Evolutionary conservation across 2,329 filamentous ascomycete species (phyloP).

Genomic region (Apiospora saccharicola): DNA sequence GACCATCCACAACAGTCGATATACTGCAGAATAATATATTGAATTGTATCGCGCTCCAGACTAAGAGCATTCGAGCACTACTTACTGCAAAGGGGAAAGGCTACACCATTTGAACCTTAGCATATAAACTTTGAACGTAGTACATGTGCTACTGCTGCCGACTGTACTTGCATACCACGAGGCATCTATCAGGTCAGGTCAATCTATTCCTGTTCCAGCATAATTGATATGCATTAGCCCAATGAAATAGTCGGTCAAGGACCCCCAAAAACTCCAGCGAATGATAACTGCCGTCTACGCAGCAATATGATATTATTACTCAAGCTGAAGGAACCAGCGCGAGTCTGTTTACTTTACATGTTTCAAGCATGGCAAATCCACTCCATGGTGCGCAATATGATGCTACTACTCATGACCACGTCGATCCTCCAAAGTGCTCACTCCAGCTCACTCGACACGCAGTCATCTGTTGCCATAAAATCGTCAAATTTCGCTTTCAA

Average conservation of each 20-base stretch:
- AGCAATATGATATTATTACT: constrained; percentile 1
- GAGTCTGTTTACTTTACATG: not conserved
- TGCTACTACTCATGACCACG: not conserved
- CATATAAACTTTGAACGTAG: not conserved
- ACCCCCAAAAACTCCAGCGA: constrained; percentile 6
- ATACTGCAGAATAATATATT: not conserved
- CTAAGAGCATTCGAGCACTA: not conserved
- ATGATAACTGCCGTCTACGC: not conserved
- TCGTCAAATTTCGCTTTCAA: constrained; percentile 14
- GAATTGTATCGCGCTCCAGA: not conserved
- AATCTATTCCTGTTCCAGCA: constrained; percentile 19
- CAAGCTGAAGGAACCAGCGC: not conserved
- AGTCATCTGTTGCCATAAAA: constrained; percentile 5
- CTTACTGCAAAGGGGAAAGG: not conserved
- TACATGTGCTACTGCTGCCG: constrained; percentile 2
- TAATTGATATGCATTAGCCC: constrained; percentile 12
- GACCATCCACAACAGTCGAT: not conserved
- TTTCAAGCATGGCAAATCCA: constrained; percentile 3
- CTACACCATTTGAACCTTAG: not conserved
- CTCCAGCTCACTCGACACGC: not conserved
- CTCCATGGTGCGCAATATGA: not conserved
- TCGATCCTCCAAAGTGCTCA: not conserved
- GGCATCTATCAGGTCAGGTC: not conserved
- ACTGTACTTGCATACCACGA: not conserved
- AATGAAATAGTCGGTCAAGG: constrained; percentile 17